Conservation (phyloP, 768 basidiomycete species). For the Russula foetens region DNA sequence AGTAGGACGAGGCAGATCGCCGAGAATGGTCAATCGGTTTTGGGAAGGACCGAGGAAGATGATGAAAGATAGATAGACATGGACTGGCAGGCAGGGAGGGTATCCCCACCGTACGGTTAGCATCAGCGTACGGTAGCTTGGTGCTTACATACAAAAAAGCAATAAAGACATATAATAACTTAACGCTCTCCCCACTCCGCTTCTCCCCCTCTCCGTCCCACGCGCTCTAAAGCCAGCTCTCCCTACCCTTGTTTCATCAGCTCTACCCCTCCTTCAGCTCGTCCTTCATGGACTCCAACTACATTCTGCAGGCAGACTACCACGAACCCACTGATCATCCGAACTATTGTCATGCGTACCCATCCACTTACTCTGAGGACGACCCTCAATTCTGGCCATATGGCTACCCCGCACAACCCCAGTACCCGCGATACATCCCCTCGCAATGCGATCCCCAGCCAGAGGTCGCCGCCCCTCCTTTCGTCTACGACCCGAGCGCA, state of each 20-base stretch:
- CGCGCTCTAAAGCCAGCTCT: constrained; percentile 8
- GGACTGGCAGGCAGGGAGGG: too few relatives aligned
- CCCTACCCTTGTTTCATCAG: not conserved
- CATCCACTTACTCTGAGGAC: constrained; percentile 2
- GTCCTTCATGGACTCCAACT: constrained; percentile 7
- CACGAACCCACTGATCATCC: constrained; percentile 8
- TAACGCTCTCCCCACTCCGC: not conserved
- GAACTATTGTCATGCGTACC: not conserved
- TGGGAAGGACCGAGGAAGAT: not conserved
- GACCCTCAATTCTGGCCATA: constrained; percentile 14
- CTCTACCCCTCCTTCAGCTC: not conserved
- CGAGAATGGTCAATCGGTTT: not conserved
- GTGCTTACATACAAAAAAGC: not conserved
- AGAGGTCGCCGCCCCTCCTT: not conserved
- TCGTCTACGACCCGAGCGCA: not conserved
- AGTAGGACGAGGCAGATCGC: not conserved
- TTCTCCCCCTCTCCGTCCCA: constrained; percentile 10
- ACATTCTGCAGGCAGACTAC: constrained; percentile 9
- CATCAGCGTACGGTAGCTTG: too few relatives aligned
- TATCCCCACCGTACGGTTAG: too few relatives aligned
- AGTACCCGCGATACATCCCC: constrained; percentile 3
- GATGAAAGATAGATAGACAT: too few relatives aligned
- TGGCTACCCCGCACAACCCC: not conserved
- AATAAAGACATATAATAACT: constrained; percentile 9
- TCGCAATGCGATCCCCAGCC: constrained; percentile 6